phyloP scores from a whole-genome alignment of 139 green algal species.

The Volvox africanus region DNA sequence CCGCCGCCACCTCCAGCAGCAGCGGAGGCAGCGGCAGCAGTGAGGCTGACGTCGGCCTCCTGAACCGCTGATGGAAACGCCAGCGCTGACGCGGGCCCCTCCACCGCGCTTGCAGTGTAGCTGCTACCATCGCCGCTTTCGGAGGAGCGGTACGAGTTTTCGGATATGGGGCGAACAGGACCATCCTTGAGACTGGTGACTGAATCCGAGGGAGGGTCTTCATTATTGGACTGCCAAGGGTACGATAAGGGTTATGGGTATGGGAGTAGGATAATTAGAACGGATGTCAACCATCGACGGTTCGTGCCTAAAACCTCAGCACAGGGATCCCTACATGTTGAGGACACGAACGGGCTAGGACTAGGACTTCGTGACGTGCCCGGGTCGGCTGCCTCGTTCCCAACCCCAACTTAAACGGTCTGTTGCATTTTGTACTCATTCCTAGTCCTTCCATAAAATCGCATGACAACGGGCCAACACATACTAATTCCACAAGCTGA shows the following conservation, averaged over 20 bases:
- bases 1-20: not conserved
- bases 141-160: conserved; percentile 1
- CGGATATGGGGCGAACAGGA: not conserved
- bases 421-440: too few species aligned
- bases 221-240: not conserved
- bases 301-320: not conserved
- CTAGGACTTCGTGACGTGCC: not conserved
- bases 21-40: not conserved
- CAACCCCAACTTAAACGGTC: too few species aligned
- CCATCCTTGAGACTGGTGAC: not conserved
- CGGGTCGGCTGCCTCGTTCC: too few species aligned
- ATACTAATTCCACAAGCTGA: too few species aligned
- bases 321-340: not conserved
- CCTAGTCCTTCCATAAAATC: too few species aligned
- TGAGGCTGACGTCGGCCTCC: too few species aligned
- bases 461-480: too few species aligned
- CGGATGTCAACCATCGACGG: not conserved
- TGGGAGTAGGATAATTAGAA: not conserved
- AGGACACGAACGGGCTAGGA: not conserved
- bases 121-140: not conserved
- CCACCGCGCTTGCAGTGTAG: not conserved
- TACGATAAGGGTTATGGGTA: not conserved
- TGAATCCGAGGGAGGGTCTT: not conserved
- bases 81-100: not conserved
- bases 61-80: not conserved